Evolutionary conservation across 306 rosid genomes (phyloP).

Genomic region (Spatholobus suberectus): DNA sequence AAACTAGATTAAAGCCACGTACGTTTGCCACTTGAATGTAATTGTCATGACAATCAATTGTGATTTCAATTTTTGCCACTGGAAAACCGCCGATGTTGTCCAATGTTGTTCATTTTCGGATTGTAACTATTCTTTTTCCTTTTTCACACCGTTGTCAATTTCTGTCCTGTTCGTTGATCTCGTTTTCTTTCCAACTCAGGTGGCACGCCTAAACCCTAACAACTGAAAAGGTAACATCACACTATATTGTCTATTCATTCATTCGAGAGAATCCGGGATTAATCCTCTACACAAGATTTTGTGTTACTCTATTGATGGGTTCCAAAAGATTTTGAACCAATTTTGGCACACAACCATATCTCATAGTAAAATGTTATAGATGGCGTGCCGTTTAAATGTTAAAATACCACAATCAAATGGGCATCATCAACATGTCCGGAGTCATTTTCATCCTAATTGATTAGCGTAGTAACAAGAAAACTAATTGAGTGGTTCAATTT

Average conservation of each 20-base stretch:
- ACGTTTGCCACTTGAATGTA: no score
- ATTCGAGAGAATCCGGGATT: background rate
- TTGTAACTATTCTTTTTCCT: background rate
- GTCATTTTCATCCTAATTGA: no score
- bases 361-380: background rate
- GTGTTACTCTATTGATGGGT: background rate
- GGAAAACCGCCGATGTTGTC: background rate
- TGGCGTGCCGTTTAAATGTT: background rate
- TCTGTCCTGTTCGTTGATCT: background rate
- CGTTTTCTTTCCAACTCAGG: constrained; percentile 1
- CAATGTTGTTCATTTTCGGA: background rate
- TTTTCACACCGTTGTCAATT: background rate
- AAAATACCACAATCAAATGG: background rate
- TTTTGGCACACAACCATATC: no score
- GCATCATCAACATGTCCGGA: no score
- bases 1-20: background rate
- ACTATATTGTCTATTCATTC: background rate
- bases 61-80: no score
- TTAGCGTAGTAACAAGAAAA: no score
- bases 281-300: background rate
- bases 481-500: no score
- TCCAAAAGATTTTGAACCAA: background rate
- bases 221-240: background rate
- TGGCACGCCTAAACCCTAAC: background rate
- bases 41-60: no score